Base-by-base conservation (phyloP, 805 yeast genomes). In the Nakazawaea ernobii region DNA sequence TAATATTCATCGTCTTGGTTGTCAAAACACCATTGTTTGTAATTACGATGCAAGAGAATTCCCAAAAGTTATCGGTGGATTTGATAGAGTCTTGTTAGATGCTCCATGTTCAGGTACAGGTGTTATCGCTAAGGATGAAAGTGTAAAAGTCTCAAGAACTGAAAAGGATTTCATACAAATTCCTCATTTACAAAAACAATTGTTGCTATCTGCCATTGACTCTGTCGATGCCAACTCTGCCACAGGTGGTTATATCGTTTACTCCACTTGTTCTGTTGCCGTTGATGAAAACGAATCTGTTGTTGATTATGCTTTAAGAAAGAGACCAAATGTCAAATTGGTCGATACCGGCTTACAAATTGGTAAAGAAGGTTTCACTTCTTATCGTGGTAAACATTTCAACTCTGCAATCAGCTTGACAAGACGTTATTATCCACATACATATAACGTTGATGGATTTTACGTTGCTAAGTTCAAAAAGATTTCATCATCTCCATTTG, bases 91-190 rank as follows among this genome's bases (percentile, higher is more conserved):
- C 35, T 71, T 94, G 54, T 74, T 94, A 57, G 99, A 94, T 75
- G 99, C 99, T 32, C 99, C 99, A 55, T 94, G 99, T 70, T 90
- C 99, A 6, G 99, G 99, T 72, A 92, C 99, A 2, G 99, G 99
- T 70, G 99, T 94, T 57, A 94, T 94, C 62, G 94, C 96, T 51
- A 94, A 94, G 71, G 99, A 94, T 70, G 95, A 89, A 62, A 82
- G 88, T 46, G 98, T 94, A 52, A 94, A 94, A 68, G 84, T 86
- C 11, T 84, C 86, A 53, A 84, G 98, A 74, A 90, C 96, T 17
- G 97, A 90, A 63, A 90, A 90, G 67, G 99, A 94, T 68, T 94
- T 92, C 68, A 84, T 92, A 57, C 95, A 92, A 67, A 86, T 94
- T 58, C 98, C 99, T 48, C 97, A 92, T 65, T 74, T 94, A 58